A percentile compares a stretch with the other conserved stretches of the same genome.
phyloP scores from a whole-genome alignment of 768 basidiomycete genomes.

The Dentipellis sp. region DNA sequence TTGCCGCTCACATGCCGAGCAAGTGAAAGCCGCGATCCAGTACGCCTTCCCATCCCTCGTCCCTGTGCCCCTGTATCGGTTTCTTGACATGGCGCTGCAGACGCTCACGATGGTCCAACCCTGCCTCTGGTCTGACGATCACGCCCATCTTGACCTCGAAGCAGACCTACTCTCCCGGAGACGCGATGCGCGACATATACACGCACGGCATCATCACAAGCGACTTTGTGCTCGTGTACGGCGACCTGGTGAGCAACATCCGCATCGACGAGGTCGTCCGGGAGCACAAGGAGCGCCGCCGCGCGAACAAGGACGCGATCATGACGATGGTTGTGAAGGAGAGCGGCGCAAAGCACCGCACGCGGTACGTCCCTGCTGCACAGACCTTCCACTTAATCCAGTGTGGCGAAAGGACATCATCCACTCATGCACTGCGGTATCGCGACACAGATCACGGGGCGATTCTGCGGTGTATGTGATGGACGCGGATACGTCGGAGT shows the following conservation, averaged over 20 bases:
- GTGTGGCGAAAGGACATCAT: no score
- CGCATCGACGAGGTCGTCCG: slow-evolving; percentile 84
- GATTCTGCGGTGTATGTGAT: slow-evolving; percentile 76
- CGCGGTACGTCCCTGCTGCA: slow-evolving; percentile 40
- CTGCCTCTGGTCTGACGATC: slow-evolving; percentile 72
- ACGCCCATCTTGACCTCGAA: slow-evolving; percentile 80
- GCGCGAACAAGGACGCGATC: slow-evolving; percentile 84
- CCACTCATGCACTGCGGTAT: no score
- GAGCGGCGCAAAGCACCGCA: slow-evolving; percentile 60
- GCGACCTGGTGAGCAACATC: slow-evolving; percentile 90
- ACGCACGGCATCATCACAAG: slow-evolving; percentile 81
- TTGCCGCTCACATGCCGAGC: slow-evolving; percentile 83
- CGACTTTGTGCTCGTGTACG: slow-evolving; percentile 87
- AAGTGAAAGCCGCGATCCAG: slow-evolving; percentile 80
- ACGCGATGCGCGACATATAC: slow-evolving; percentile 91
- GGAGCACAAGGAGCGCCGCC: slow-evolving; percentile 80
- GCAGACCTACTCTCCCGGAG: slow-evolving; percentile 81
- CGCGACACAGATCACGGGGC: slow-evolving; percentile 44
- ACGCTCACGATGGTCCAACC: slow-evolving; percentile 78
- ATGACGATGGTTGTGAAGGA: slow-evolving; percentile 95
- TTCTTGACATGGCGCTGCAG: slow-evolving; percentile 26
- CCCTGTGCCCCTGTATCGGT: neutral
- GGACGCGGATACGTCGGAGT: slow-evolving; percentile 67
- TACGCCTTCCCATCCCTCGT: slow-evolving; percentile 27
- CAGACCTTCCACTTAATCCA: neutral